Conservation (phyloP, 768 basidiomycete genomes). For the Collybiopsis luxurians region DNA sequence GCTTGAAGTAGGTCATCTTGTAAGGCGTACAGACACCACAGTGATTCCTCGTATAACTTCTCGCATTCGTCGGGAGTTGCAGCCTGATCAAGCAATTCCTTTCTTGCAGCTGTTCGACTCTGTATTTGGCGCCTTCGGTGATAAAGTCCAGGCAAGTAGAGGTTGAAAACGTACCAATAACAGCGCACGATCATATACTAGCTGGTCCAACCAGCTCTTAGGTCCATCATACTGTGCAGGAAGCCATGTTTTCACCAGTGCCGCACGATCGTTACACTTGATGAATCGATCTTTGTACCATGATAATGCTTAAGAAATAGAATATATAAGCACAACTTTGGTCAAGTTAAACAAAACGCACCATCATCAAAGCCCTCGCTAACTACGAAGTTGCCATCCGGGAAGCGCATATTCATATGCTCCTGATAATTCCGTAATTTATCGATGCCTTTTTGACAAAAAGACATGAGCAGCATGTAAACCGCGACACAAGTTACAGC, state of each 20-base stretch:
- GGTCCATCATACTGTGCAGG: slow-evolving; percentile 81
- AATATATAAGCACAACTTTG: slow-evolving; percentile 8
- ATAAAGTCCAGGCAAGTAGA: background rate
- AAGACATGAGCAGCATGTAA: slow-evolving; percentile 89
- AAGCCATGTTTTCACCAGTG: slow-evolving; percentile 84
- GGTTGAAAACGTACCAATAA: slow-evolving; percentile 61
- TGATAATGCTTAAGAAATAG: slow-evolving; percentile 52
- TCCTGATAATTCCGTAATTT: slow-evolving; percentile 76
- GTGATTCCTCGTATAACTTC: slow-evolving; percentile 89
- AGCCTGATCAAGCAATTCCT: slow-evolving; percentile 83
- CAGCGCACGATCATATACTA: slow-evolving; percentile 91
- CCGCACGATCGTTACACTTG: slow-evolving; percentile 91
- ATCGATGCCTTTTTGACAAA: slow-evolving; percentile 91
- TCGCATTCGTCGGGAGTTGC: slow-evolving; percentile 81
- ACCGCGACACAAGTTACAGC: slow-evolving; percentile 85
- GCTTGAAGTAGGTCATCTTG: slow-evolving; percentile 84
- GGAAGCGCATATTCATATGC: slow-evolving; percentile 76
- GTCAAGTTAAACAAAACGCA: slow-evolving; percentile 22
- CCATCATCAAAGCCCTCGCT: slow-evolving; percentile 83
- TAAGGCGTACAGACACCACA: slow-evolving; percentile 92
- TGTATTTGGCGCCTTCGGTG: slow-evolving; percentile 25
- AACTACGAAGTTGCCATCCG: slow-evolving; percentile 70
- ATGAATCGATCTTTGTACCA: slow-evolving; percentile 96
- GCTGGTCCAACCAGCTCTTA: slow-evolving; percentile 82
- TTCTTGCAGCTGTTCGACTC: slow-evolving; percentile 91